Evolutionary conservation across 2,329 filamentous ascomycete genomes (phyloP).

Genomic region (Fusarium sp.): DNA sequence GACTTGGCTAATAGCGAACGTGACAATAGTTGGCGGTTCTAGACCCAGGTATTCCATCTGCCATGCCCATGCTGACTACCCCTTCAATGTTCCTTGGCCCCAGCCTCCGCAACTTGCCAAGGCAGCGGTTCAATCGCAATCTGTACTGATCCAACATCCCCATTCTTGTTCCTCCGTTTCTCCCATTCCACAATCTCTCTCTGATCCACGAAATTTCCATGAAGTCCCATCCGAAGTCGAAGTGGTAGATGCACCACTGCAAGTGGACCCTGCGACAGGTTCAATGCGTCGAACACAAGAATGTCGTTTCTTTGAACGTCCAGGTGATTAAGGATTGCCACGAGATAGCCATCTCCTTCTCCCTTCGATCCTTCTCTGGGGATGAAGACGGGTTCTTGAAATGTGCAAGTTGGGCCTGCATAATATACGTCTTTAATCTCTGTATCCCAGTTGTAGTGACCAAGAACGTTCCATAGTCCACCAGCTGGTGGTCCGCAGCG

Average conservation of each 20-base stretch:
- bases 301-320: conserved; percentile 18
- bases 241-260: conserved; percentile 7
- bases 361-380: background rate
- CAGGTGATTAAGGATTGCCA: conserved; percentile 17
- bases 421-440: conserved; percentile 7
- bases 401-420: conserved; percentile 1
- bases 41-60: background rate
- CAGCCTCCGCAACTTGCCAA: background rate
- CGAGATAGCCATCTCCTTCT: conserved; percentile 5
- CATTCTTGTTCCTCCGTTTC: background rate
- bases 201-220: conserved; percentile 22
- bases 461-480: conserved; percentile 15
- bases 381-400: conserved; percentile 18
- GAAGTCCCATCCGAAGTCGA: conserved; percentile 16
- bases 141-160: background rate
- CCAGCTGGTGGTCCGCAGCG: conserved; percentile 17
- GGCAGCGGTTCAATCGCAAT: background rate
- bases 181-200: conserved; percentile 21
- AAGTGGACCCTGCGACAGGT: conserved; percentile 2
- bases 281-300: conserved; percentile 9
- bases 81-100: background rate
- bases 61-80: background rate
- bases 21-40: background rate
- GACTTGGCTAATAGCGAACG: background rate
- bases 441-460: conserved; percentile 15